A percentile compares a stretch with the other conserved stretches of the same genome.
Evolutionary conservation across 2,329 filamentous ascomycete species (phyloP).

Genomic region (Colletotrichum orbiculare): DNA sequence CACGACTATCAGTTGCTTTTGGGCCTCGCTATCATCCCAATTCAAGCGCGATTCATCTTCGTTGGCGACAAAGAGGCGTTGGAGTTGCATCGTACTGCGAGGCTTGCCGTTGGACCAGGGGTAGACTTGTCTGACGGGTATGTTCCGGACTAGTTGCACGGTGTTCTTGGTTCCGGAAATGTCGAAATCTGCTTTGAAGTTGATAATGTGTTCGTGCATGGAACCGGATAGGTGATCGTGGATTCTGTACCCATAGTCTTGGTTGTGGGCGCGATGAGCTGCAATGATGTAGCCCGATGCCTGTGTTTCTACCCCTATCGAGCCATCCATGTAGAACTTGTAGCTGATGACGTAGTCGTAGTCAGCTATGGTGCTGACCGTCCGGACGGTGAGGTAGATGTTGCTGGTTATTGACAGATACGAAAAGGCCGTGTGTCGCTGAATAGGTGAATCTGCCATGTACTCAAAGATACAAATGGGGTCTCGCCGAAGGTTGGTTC

Average conservation of each 20-base stretch:
- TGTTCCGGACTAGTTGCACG: constrained; percentile 49
- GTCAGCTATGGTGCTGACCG: constrained; percentile 63
- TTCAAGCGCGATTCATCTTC: constrained; percentile 58
- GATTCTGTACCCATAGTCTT: constrained; percentile 62
- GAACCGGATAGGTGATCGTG: constrained; percentile 59
- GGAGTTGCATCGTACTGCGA: constrained; percentile 63
- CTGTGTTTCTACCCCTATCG: constrained; percentile 61
- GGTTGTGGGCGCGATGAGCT: constrained; percentile 57
- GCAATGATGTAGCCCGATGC: constrained; percentile 66
- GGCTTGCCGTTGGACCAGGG: constrained; percentile 60
- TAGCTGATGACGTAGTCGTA: constrained; percentile 66
- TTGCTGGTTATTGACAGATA: constrained; percentile 60
- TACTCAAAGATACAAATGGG: constrained; percentile 68
- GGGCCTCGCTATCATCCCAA: constrained; percentile 58
- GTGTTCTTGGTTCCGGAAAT: constrained; percentile 60
- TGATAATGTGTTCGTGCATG: constrained; percentile 67
- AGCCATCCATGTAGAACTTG: constrained; percentile 62
- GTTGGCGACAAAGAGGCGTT: constrained; percentile 52
- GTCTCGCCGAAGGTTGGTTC: constrained; percentile 56
- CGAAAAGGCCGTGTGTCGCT: constrained; percentile 55
- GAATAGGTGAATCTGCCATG: constrained; percentile 60
- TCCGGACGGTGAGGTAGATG: constrained; percentile 56
- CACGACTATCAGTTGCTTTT: constrained; percentile 60
- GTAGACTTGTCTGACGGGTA: constrained; percentile 49
- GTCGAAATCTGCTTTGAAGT: constrained; percentile 66